Base-by-base conservation (phyloP, 306 rosid genomes). In the Ceratonia siliqua region DNA sequence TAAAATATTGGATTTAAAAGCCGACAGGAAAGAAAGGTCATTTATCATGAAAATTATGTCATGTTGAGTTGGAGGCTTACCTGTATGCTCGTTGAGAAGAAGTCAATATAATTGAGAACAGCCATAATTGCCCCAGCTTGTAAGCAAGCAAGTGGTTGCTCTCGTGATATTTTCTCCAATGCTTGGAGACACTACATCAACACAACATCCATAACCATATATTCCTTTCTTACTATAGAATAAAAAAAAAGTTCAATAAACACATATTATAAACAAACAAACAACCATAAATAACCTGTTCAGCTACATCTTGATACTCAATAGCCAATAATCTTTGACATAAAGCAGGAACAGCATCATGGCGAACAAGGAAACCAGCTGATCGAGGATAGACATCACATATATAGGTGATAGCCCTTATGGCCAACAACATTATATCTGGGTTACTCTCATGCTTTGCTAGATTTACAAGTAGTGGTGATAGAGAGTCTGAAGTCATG, bases 41-140 rank as follows among this genome's bases (percentile, higher is more conserved):
- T 30, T 33, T 18, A 20, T 55, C 27, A 54, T 35, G 41, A 65
- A 70, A 65, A 42, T 46, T 17, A 62, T 48, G 67, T 49, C 68
- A 53, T 73, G 53, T 41, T 32, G 68, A 36, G 67, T 41, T 46
- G 73, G 66, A 67, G 55, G 65, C 62, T 78, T 85, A 92, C 99
- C 94, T 92, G 99, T 62, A 89, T 80, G 76, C 87, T 89, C 70
- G 97, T 92, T 18, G 99, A 89, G 81, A 92, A 92, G 92, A 95
- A 95, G 75, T 95, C 98, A 33, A 95, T 88, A 80, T 67, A 92
- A 58, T 55, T 92, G 42, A 95, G 81, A 70, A 89, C 99, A 54
- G 99, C 98, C 96, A 92, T 92, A 53, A 90, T 87, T 62, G 97
- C 91, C 75, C 99, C 98, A 10, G 87, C 93, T 86, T 84, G 91